phyloP scores from a whole-genome alignment of 2,329 filamentous ascomycete species.

The Cladophialophora yegresii region DNA sequence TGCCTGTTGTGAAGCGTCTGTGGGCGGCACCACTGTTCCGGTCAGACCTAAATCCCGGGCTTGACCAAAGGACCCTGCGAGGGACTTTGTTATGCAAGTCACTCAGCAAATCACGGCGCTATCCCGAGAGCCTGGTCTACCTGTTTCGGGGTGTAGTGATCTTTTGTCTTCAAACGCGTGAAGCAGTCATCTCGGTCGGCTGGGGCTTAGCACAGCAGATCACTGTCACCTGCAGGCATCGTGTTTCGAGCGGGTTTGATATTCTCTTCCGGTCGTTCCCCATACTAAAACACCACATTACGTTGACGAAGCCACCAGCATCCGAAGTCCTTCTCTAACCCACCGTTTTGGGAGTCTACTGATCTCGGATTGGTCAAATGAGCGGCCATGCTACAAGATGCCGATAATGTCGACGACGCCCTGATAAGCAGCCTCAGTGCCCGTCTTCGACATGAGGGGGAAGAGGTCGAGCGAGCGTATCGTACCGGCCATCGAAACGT shows the following conservation, averaged over 20 bases:
- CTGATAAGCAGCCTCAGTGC: slow-evolving; percentile 21
- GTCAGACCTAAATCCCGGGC: neutral
- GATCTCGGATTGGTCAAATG: slow-evolving; percentile 9
- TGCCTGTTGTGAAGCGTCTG: neutral
- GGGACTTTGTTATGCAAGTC: slow-evolving; percentile 6
- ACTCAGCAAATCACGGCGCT: slow-evolving; percentile 6
- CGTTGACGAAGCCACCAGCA: slow-evolving; percentile 9
- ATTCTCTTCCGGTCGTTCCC: neutral
- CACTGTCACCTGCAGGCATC: slow-evolving; percentile 1
- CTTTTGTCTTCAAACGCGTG: slow-evolving; percentile 2
- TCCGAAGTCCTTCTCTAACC: slow-evolving; percentile 9
- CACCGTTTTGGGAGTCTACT: slow-evolving; percentile 3
- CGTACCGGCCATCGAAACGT: slow-evolving; percentile 26
- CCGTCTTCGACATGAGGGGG: slow-evolving; percentile 12
- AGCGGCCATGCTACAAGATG: slow-evolving; percentile 19
- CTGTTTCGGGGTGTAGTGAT: neutral
- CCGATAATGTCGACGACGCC: slow-evolving; percentile 19
- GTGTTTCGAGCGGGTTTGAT: neutral
- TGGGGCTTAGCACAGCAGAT: slow-evolving; percentile 17
- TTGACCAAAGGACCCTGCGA: slow-evolving; percentile 13
- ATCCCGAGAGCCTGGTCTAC: slow-evolving; percentile 9
- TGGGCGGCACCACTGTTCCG: neutral
- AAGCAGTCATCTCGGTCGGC: slow-evolving; percentile 14
- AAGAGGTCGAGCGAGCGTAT: slow-evolving; percentile 24
- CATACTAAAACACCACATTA: slow-evolving; percentile 14